These are phyloP conservation scores for Cornus suecica DNA, from an alignment of 148 eudicot genomes.

Conservation along the genomic window DNA sequence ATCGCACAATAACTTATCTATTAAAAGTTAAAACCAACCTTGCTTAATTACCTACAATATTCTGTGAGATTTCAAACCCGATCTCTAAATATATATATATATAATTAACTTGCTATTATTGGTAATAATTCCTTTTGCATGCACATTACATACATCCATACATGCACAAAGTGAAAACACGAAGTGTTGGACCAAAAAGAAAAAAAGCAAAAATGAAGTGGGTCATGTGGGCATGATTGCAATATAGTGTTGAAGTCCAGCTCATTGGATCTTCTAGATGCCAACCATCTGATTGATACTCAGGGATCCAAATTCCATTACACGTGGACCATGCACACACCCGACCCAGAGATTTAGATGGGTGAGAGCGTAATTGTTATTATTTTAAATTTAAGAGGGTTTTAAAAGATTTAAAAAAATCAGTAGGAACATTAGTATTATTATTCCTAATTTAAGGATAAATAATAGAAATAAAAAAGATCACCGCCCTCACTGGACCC, in stretches of 20 bases:
- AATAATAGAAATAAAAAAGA: no score
- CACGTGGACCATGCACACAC: neutral
- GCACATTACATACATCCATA: neutral
- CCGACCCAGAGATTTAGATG: no score
- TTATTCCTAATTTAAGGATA: no score
- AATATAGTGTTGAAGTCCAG: neutral
- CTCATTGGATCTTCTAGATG: constrained; percentile 1
- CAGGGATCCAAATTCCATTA: neutral
- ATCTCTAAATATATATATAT: no score
- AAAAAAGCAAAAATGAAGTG: neutral
- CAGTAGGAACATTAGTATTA: no score
- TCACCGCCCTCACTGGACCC: no score
- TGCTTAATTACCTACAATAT: neutral
- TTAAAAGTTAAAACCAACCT: no score
- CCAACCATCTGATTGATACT: neutral
- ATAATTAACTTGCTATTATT: neutral
- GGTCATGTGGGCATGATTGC: neutral
- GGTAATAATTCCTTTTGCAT: neutral
- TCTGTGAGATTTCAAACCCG: no score
- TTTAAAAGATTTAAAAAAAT: no score
- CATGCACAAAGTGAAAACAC: neutral
- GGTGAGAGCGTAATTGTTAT: no score
- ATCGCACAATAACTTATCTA: no score
- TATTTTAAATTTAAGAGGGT: neutral
- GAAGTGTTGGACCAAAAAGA: neutral